Conservation (phyloP, 1,284 basidiomycete species). For the Cryptococcus maquisensis region DNA sequence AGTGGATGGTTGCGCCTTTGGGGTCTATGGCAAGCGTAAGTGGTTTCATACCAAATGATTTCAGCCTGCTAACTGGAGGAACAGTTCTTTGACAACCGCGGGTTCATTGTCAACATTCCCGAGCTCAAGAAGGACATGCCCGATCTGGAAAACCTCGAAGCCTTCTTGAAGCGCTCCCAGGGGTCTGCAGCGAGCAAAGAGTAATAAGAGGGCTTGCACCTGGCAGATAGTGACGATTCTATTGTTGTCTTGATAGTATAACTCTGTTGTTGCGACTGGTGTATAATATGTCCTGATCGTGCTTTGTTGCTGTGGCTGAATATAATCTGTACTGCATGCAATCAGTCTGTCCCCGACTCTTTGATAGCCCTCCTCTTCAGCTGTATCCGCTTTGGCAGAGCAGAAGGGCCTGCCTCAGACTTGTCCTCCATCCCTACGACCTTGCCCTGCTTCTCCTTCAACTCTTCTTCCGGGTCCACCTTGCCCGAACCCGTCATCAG, state of each 20-base stretch:
- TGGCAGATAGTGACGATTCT: too few relatives aligned
- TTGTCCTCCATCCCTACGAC: background rate
- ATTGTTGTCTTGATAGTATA: background rate
- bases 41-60: background rate
- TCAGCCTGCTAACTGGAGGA: background rate
- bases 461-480: background rate
- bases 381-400: slow-evolving; percentile 6
- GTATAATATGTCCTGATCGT: too few relatives aligned
- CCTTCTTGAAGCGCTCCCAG: slow-evolving; percentile 29
- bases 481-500: slow-evolving; percentile 12
- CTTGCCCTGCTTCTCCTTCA: too few relatives aligned
- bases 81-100: slow-evolving; percentile 28
- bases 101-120: slow-evolving; percentile 12
- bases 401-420: background rate
- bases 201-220: too few relatives aligned
- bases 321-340: background rate
- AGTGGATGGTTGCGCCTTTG: slow-evolving; percentile 5
- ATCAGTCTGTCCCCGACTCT: background rate
- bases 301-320: too few relatives aligned
- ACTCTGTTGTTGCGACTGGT: background rate
- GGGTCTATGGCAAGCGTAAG: slow-evolving; percentile 17
- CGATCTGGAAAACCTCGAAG: slow-evolving; percentile 20
- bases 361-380: slow-evolving; percentile 9
- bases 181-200: background rate
- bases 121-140: slow-evolving; percentile 16